phyloP scores from a whole-genome alignment of 2,329 filamentous ascomycete species.

The Fusarium sp. region DNA sequence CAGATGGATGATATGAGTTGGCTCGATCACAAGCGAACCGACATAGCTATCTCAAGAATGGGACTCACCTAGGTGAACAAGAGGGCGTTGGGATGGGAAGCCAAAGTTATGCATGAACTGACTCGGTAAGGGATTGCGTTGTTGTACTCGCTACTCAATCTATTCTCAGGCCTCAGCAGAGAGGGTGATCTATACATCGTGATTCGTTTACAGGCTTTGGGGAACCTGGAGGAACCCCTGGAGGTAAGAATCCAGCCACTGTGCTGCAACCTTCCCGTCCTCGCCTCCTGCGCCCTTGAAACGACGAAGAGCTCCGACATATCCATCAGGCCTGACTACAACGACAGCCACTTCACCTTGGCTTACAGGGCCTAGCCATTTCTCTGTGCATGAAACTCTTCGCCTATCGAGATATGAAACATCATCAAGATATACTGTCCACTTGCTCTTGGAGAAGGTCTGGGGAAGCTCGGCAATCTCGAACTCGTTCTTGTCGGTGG shows the following conservation, averaged over 20 bases:
- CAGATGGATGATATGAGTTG: neutral
- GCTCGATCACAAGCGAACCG: neutral
- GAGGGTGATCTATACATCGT: neutral
- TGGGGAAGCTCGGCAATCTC: constrained; percentile 26
- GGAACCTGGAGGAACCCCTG: constrained; percentile 21
- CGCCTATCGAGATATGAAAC: constrained; percentile 25
- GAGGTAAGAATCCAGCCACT: constrained; percentile 27
- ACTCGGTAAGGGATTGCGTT: neutral
- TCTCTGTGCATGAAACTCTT: constrained; percentile 38
- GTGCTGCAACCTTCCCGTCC: constrained; percentile 19
- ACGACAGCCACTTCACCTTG: constrained; percentile 31
- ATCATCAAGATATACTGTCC: constrained; percentile 34
- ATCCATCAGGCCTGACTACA: constrained; percentile 38
- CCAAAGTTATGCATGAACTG: neutral
- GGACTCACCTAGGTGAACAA: neutral
- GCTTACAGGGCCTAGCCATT: constrained; percentile 37
- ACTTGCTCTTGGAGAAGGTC: constrained; percentile 20
- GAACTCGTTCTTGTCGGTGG: constrained; percentile 29
- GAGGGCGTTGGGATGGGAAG: neutral
- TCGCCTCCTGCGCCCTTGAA: constrained; percentile 8
- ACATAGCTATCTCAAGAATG: neutral
- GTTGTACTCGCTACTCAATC: neutral
- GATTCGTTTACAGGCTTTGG: neutral
- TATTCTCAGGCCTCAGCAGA: neutral
- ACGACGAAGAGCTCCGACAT: constrained; percentile 37